Evolutionary conservation across 306 rosid species (phyloP).

Genomic region (Hippophae rhamnoides): DNA sequence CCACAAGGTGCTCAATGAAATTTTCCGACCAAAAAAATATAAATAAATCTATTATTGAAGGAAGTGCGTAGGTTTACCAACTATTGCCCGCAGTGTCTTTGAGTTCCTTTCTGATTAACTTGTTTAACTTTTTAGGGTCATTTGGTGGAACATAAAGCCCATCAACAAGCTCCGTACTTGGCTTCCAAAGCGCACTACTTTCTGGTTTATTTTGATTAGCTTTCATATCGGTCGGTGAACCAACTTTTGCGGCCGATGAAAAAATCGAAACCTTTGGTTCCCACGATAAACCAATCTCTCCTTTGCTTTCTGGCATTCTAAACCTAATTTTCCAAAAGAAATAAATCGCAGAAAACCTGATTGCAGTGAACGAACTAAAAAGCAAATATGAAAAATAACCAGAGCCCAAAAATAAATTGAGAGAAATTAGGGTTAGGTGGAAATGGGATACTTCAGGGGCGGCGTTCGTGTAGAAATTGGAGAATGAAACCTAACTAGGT

Average conservation of each 20-base stretch:
- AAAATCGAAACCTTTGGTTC: conserved; percentile 50
- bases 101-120: conserved; percentile 46
- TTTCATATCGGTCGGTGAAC: conserved; percentile 15
- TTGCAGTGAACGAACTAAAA: no score
- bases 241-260: conserved; percentile 20
- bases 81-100: conserved; percentile 61
- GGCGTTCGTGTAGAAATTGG: no score
- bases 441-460: no score
- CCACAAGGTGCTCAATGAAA: not conserved
- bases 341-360: no score
- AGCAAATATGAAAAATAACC: no score
- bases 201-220: conserved; percentile 24
- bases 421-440: no score
- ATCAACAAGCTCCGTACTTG: conserved; percentile 55
- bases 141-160: conserved; percentile 72
- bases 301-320: conserved; percentile 42
- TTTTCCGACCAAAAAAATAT: not conserved
- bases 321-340: not conserved
- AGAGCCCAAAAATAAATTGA: no score
- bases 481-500: no score
- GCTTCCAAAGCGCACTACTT: conserved; percentile 43
- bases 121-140: conserved; percentile 52
- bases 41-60: not conserved
- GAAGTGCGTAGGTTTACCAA: conserved; percentile 31
- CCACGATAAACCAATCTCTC: conserved; percentile 66